phyloP scores from a whole-genome alignment of 164 flowering plant species.

The Aristolochia fimbriata region DNA sequence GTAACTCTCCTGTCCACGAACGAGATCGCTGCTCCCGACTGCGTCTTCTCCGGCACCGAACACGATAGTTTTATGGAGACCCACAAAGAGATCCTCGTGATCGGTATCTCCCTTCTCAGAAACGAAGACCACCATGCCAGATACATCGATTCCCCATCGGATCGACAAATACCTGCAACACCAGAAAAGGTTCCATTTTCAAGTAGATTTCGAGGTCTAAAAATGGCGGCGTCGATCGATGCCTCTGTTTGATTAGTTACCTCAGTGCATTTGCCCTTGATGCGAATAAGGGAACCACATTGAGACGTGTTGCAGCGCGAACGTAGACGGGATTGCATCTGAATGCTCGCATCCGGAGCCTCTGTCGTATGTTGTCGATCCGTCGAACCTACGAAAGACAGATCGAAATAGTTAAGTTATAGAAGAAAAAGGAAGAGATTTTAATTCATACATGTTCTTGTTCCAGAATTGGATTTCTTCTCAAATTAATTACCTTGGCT shows the following conservation, averaged over 20 bases:
- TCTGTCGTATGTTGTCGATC: constrained; percentile 47
- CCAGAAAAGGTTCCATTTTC: not conserved
- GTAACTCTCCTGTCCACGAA: constrained; percentile 34
- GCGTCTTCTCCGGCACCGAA: constrained; percentile 33
- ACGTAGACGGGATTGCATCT: constrained; percentile 66
- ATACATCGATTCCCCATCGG: constrained; percentile 62
- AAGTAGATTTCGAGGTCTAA: not conserved
- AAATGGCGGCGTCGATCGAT: too few relatives aligned
- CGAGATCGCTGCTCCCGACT: constrained; percentile 43
- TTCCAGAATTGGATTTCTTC: not conserved
- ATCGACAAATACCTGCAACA: constrained; percentile 52
- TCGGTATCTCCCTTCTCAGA: constrained; percentile 80
- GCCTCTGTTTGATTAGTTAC: constrained; percentile 15
- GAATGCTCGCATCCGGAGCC: constrained; percentile 73
- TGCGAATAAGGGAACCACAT: constrained; percentile 63
- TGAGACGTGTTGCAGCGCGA: constrained; percentile 51
- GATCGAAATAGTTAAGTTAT: too few relatives aligned
- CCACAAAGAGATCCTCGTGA: constrained; percentile 48
- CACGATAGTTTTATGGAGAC: constrained; percentile 58
- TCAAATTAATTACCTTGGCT: constrained; percentile 39
- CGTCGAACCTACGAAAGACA: constrained; percentile 26
- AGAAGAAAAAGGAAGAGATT: too few relatives aligned
- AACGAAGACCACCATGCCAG: constrained; percentile 48
- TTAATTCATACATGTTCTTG: too few relatives aligned
- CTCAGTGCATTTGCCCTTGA: constrained; percentile 71